A percentile compares a stretch with the other conserved stretches of the same genome.
phyloP scores from a whole-genome alignment of 2,329 filamentous ascomycete species.

The Chaetothyriales sp. region DNA sequence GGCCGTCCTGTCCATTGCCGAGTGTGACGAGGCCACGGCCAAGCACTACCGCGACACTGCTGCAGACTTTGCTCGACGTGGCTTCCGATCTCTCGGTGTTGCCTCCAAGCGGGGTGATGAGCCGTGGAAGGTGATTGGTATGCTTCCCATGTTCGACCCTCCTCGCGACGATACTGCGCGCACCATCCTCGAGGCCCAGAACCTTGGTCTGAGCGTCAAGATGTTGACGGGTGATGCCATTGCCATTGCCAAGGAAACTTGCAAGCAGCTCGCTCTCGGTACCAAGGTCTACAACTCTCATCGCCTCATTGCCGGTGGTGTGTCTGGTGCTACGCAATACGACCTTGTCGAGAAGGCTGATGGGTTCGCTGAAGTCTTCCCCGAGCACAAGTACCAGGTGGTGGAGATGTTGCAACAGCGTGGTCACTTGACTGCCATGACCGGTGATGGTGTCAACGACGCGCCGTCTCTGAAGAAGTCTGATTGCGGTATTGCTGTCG shows the following conservation, averaged over 20 bases:
- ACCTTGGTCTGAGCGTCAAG: constrained; percentile 65
- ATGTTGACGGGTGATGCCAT: constrained; percentile 73
- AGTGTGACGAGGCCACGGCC: constrained; percentile 52
- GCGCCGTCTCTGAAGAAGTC: constrained; percentile 61
- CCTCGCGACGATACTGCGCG: constrained; percentile 66
- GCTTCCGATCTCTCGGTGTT: constrained; percentile 68
- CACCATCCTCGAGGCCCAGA: constrained; percentile 62
- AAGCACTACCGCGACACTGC: constrained; percentile 59
- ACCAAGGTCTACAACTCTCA: constrained; percentile 74
- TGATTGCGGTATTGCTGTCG: constrained; percentile 61
- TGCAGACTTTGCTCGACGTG: constrained; percentile 61
- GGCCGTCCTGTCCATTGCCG: constrained; percentile 55
- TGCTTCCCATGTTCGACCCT: constrained; percentile 70
- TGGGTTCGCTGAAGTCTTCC: constrained; percentile 61
- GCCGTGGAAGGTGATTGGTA: constrained; percentile 59
- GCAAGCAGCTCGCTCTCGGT: constrained; percentile 66
- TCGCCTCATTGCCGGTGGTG: constrained; percentile 62
- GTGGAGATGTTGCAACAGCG: constrained; percentile 63
- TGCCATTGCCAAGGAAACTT: constrained; percentile 68
- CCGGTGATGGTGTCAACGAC: constrained; percentile 64
- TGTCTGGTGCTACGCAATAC: constrained; percentile 58
- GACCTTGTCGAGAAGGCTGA: constrained; percentile 63
- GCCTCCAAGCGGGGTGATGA: constrained; percentile 65
- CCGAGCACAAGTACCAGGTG: constrained; percentile 64
- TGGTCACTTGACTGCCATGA: constrained; percentile 62